Evolutionary conservation across 306 rosid species (phyloP).

Genomic region (Prunus kanzakura): DNA sequence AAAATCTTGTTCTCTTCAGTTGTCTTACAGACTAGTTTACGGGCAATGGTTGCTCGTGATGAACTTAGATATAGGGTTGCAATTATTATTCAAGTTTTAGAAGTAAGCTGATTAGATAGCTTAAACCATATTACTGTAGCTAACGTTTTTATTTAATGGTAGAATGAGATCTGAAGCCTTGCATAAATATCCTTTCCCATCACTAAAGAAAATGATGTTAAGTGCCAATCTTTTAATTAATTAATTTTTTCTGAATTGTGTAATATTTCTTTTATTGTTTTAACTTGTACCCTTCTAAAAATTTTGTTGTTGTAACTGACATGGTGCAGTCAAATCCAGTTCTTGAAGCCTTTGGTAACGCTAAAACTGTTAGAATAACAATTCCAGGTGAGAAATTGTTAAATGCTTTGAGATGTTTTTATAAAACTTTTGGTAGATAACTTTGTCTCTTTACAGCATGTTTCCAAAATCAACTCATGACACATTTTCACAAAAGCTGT

Average conservation of each 20-base stretch:
- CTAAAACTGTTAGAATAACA: slow-evolving; percentile 84
- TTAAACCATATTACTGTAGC: slow-evolving; percentile 26
- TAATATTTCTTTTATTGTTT: background rate
- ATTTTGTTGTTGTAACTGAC: background rate
- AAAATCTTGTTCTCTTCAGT: slow-evolving; percentile 34
- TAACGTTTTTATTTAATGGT: background rate
- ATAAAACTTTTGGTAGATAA: no score
- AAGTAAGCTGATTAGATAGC: slow-evolving; percentile 55
- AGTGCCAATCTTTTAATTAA: background rate
- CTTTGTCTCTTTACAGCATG: no score
- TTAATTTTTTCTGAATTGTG: background rate
- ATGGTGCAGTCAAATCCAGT: slow-evolving; percentile 88
- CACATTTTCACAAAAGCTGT: no score
- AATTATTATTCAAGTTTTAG: slow-evolving; percentile 67
- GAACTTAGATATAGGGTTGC: slow-evolving; percentile 54
- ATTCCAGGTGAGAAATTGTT: slow-evolving; percentile 69
- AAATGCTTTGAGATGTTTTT: background rate
- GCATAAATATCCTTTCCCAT: background rate
- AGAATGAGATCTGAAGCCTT: background rate
- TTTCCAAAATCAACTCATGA: no score
- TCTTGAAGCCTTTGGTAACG: slow-evolving; percentile 96
- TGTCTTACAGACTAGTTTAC: slow-evolving; percentile 60
- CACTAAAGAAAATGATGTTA: slow-evolving; percentile 5
- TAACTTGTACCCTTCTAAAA: slow-evolving; percentile 5
- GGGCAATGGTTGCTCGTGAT: slow-evolving; percentile 48